Conservation (phyloP, 2,329 filamentous ascomycete genomes). For the Epichloe festucae region DNA sequence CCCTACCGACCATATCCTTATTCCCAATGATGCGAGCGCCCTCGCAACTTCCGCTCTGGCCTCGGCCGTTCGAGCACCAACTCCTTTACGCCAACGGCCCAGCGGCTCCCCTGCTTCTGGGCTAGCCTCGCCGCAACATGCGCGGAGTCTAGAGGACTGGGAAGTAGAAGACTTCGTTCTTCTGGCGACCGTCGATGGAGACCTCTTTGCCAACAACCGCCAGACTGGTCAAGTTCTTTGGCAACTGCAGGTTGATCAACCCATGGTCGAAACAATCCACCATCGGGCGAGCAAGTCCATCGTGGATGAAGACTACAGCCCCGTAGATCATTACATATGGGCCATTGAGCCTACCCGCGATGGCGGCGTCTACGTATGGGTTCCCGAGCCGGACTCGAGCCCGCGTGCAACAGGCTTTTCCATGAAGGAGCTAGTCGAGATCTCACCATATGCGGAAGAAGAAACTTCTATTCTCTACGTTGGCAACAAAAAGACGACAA, state of each 20-base stretch:
- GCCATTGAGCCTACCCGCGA: slow-evolving; percentile 86
- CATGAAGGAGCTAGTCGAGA: slow-evolving; percentile 79
- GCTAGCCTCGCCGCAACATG: slow-evolving; percentile 72
- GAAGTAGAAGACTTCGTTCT: slow-evolving; percentile 99
- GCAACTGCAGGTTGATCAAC: slow-evolving; percentile 71
- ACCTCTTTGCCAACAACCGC: slow-evolving; percentile 81
- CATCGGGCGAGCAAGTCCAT: slow-evolving; percentile 56
- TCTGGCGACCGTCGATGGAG: slow-evolving; percentile 98
- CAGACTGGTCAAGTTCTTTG: slow-evolving; percentile 74
- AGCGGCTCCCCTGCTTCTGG: slow-evolving; percentile 48
- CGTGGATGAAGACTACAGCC: slow-evolving; percentile 43
- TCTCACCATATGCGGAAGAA: slow-evolving; percentile 62
- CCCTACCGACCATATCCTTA: slow-evolving; percentile 11
- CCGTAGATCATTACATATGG: slow-evolving; percentile 83
- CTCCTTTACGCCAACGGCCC: slow-evolving; percentile 48
- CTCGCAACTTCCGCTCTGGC: slow-evolving; percentile 96
- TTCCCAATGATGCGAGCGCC: slow-evolving; percentile 73
- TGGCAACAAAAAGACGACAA: slow-evolving; percentile 77
- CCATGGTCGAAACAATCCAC: slow-evolving; percentile 85
- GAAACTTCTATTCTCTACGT: slow-evolving; percentile 70
- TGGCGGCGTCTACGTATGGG: slow-evolving; percentile 77
- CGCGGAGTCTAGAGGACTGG: slow-evolving; percentile 98
- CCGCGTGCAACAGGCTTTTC: slow-evolving; percentile 57
- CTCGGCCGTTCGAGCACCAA: slow-evolving; percentile 86
- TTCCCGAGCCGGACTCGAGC: slow-evolving; percentile 45